A percentile compares a stretch with the other conserved stretches of the same genome.
Conservation (phyloP, 1,284 basidiomycete species). For the Paramarasmius palmivorus region DNA sequence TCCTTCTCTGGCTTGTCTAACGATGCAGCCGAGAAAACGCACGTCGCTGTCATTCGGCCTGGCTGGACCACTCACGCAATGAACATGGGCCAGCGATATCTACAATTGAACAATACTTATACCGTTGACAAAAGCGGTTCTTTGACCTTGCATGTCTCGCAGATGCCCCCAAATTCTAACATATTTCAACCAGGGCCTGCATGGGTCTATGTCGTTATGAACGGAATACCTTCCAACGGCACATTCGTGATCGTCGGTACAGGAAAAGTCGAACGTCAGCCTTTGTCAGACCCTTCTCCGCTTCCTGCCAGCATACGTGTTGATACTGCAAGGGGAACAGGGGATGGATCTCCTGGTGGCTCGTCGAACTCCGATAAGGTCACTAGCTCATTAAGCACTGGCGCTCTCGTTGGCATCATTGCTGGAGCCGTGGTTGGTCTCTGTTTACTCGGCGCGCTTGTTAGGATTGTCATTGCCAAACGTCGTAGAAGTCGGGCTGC, state of each 20-base stretch:
- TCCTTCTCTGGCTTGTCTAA: slow-evolving; percentile 71
- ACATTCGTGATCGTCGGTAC: slow-evolving; percentile 66
- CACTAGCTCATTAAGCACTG: slow-evolving; percentile 8
- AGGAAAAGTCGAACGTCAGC: slow-evolving; percentile 64
- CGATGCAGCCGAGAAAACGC: slow-evolving; percentile 74
- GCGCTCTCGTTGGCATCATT: slow-evolving; percentile 23
- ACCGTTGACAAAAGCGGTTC: slow-evolving; percentile 58
- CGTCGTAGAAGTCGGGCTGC: slow-evolving; percentile 20
- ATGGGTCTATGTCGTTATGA: slow-evolving; percentile 68
- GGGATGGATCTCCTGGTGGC: neutral
- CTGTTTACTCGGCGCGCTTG: slow-evolving; percentile 26
- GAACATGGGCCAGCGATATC: slow-evolving; percentile 59
- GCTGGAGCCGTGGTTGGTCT: slow-evolving; percentile 26
- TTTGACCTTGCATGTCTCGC: slow-evolving; percentile 63
- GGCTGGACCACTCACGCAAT: slow-evolving; percentile 49
- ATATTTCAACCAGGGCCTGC: slow-evolving; percentile 77
- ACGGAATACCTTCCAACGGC: slow-evolving; percentile 73
- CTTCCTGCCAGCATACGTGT: slow-evolving; percentile 24
- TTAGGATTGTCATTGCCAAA: slow-evolving; percentile 28
- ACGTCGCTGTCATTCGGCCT: slow-evolving; percentile 79
- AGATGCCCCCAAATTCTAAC: slow-evolving; percentile 70
- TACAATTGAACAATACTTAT: slow-evolving; percentile 53
- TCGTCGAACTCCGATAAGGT: too few relatives aligned
- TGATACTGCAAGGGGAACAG: slow-evolving; percentile 9
- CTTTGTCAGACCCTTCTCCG: slow-evolving; percentile 23